Evolutionary conservation across 768 basidiomycete species (phyloP).

Genomic region (Arthromyces matolae): DNA sequence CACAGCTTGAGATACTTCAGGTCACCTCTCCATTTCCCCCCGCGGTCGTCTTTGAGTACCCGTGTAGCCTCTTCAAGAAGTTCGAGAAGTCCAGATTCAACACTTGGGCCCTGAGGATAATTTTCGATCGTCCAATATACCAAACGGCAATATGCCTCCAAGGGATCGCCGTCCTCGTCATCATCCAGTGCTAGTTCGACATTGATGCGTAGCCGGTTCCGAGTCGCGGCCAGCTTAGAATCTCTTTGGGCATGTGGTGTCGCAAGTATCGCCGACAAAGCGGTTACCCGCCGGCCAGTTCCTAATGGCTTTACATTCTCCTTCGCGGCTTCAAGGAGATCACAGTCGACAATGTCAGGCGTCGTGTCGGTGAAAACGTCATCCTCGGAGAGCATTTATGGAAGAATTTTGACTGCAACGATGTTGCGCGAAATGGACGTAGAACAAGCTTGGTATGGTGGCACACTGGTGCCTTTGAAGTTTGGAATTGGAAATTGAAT

Average conservation of each 20-base stretch:
- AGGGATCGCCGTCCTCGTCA: conserved; percentile 73
- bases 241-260: conserved; percentile 80
- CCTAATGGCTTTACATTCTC: conserved; percentile 86
- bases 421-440: no score
- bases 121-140: conserved; percentile 93
- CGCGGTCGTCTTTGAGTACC: conserved; percentile 72
- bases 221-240: conserved; percentile 58
- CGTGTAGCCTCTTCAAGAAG: conserved; percentile 90
- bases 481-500: no score
- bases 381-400: conserved; percentile 25
- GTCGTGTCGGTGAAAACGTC: conserved; percentile 42
- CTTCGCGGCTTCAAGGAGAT: conserved; percentile 78
- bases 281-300: conserved; percentile 73
- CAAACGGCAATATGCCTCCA: conserved; percentile 83
- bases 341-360: conserved; percentile 67
- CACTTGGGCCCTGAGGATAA: conserved; percentile 89
- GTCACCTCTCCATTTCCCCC: conserved; percentile 72
- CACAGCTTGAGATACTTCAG: conserved; percentile 89
- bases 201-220: conserved; percentile 66
- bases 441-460: no score
- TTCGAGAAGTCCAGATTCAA: conserved; percentile 87
- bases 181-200: conserved; percentile 77
- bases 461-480: no score
- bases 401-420: no score
- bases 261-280: conserved; percentile 67